Base-by-base conservation (phyloP, 345 rosid genomes). In the Schrenkiella parvula region DNA sequence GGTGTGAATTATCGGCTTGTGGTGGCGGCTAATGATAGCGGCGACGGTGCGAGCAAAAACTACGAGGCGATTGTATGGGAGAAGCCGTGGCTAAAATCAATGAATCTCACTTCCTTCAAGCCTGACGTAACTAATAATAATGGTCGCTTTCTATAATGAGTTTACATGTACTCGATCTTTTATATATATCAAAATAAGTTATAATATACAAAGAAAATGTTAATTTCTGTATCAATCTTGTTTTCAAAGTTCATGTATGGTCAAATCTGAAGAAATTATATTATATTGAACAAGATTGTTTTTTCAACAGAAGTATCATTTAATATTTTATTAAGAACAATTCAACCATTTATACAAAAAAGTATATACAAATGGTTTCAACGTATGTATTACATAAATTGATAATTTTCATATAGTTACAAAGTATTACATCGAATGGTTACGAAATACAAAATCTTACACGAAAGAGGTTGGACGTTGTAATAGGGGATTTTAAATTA, bases 41-140 rank as follows among this genome's bases (percentile, higher is more conserved):
- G 55, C 14, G 5, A 18, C 35, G 39, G 43, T 5, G 5, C 5
- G 14, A 18, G 37, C 12, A 61, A 54, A 32, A 41, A 23, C 0
- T 82, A 75, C 52, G 77, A 73, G 64, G 88, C 84, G 0, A 48
- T 63, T 2, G 84, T 85, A 18, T 82, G 73, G 79, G 90, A 85
- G 57, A 72, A 71, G 55, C 55, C 83, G 0, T 80, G 83, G 87
- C 28, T 8, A 58, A 65, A 75, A 14, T 70, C 1, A 42, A 78
- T 13, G 87, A 58, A 15, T 0, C 82, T 84, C 43, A 75, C 77
- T 13, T 80, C 88, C 11, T 88, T 85, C 34, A 44, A 51, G 54
- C 77, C 73, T n/a, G n/a, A n/a, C n/a, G n/a, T n/a, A n/a, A 10
- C 32, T 8, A 6, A 1, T 14, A 18, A 2, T 50, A 8, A 14